Base-by-base conservation (phyloP, 495 filamentous ascomycete genomes). In the Physcia stellaris region DNA sequence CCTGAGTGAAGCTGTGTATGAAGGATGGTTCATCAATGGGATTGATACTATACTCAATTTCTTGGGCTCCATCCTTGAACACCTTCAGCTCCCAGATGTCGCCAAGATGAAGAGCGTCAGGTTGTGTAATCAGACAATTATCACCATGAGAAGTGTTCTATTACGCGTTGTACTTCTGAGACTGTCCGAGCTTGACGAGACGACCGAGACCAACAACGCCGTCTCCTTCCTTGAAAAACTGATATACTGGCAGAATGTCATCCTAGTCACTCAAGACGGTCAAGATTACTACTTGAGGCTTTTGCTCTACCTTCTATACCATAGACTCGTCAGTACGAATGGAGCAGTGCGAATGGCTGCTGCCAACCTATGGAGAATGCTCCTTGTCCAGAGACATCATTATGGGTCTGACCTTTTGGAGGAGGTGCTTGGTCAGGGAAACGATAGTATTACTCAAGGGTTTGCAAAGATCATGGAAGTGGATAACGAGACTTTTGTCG, bases 1-100 rank as follows among this genome's bases (percentile, higher is more conserved):
- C 52, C 68, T 94, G 50, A 71, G 75, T 0, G 92, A 98, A 59
- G 83, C 84, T 21, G 75, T 94, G 12, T 94, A 85, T 47, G 90
- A 98, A 58, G 90, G 90, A 22, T 94, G 85, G 84, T 94, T 95
- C 50, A 69, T 94, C 30, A 75, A 86, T 42, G 90, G 88, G 4
- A 84, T 80, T 7, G 77, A 83, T 36, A 63, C 75, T 2, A 72
- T 83, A 37, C 60, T 94, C n/a, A 85, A 96, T 47, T 92, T 93
- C 45, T 69, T 79, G n/a, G 90, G 86, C 2, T 70, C 71, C 5
- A 54, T 94, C 16, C 56, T 98, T 12, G 88, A 96, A 51, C 84
- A 92, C 54, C 65, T 95, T 11, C 85, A 94, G 51, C 74, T 80
- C 23, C 83, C 92, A 1, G 86, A 94, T 16, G 62, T 98, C 20